Base-by-base conservation (phyloP, 441 rosid genomes). In the Corymbia citriodora region DNA sequence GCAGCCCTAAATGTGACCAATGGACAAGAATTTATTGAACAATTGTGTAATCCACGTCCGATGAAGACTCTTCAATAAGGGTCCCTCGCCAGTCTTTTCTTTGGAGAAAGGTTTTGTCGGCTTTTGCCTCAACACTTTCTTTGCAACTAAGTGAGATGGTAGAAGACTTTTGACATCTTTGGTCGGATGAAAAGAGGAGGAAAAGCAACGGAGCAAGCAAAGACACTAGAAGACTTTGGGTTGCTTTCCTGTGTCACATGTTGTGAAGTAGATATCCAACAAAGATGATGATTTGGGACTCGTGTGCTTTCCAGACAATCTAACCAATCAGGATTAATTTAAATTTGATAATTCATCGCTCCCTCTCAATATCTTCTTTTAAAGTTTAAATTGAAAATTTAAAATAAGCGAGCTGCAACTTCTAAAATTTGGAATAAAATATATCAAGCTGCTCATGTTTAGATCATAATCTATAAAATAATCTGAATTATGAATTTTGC, bases 361-460 rank as follows among this genome's bases (percentile, higher is more conserved):
- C 70, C 7, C 1, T 1, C 70, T 59, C 70, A 0, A 3, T 29
- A 14, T 3, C 9, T 7, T 25, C 72, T 63, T 29, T 63, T 29
- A 14, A 29, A 13, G 8, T 29, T 0, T 10, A 6, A 29, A 63
- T 63, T 63, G 10, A 1, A 59, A 25, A 25, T 1, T 57, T 23
- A 59, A 5, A 29, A 59, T 59, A 2, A 0, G 14, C 7, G 1
- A 1, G 65, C 0, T 10, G 7, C 3, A 10, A 5, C 27, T 13
- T 63, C 45, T 27, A 63, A 63, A 7, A 6, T 63, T 63, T 63
- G 18, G 4, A n/a, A 13, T 13, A 63, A 63, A 63, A 57, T 23
- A 2, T 10, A 57, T 57, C 29, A 59, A 59, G 6, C 72, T 15
- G 0, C 18, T 15, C 5, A 3, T 15, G 72, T 0, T 1, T 25